These are phyloP conservation scores for Collariella sp. DNA, from an alignment of 495 filamentous ascomycete species.

Conservation along the genomic window DNA sequence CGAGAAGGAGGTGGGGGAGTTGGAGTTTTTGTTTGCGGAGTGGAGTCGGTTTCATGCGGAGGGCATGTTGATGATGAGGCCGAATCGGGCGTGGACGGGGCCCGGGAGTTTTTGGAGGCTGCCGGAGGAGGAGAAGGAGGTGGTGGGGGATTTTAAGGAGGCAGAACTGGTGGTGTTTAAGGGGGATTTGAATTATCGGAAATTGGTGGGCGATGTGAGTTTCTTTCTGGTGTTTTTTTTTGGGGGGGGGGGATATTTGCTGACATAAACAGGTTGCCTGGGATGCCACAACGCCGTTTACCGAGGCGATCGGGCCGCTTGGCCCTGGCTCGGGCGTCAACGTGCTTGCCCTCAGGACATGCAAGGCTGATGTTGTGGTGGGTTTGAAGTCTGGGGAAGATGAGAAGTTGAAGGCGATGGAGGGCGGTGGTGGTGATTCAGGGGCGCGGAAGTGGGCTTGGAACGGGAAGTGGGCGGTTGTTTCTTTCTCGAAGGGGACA, in stretches of 20 bases:
- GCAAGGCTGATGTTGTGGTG: conserved; percentile 94
- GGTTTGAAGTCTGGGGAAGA: conserved; percentile 73
- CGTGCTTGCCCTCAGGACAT: conserved; percentile 77
- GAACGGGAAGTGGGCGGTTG: conserved; percentile 94
- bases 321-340: conserved; percentile 74
- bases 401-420: conserved; percentile 60
- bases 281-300: conserved; percentile 82
- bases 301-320: conserved; percentile 75
- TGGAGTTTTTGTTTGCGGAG: conserved; percentile 68
- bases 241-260: background rate
- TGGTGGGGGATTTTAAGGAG: conserved; percentile 71
- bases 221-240: background rate
- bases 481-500: conserved; percentile 60
- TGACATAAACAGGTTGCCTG: conserved; percentile 54
- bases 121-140: conserved; percentile 52
- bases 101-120: conserved; percentile 80
- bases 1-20: conserved; percentile 55
- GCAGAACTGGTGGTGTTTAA: conserved; percentile 93
- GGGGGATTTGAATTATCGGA: conserved; percentile 92
- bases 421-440: conserved; percentile 58
- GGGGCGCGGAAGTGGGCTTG: conserved; percentile 88
- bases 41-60: conserved; percentile 75
- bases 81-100: conserved; percentile 85
- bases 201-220: conserved; percentile 78
- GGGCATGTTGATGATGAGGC: conserved; percentile 68